These are phyloP conservation scores for Ascochyta fabae DNA, from an alignment of 2,329 filamentous ascomycete genomes.

Conservation along the genomic window DNA sequence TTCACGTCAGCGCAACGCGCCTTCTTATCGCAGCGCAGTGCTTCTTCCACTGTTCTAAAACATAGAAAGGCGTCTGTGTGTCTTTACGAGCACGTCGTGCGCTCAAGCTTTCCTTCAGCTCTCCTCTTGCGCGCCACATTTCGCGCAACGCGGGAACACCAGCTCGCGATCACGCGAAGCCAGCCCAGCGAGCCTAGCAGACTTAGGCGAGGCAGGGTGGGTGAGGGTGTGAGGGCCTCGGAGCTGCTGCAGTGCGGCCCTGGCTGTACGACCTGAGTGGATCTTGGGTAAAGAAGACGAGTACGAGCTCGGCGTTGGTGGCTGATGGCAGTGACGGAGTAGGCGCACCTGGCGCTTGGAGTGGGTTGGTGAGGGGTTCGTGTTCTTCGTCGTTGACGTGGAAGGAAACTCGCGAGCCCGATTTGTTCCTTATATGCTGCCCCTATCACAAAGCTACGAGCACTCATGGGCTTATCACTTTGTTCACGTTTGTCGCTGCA, in stretches of 20 bases:
- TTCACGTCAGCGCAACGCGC: slow-evolving; percentile 2
- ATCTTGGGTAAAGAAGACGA: neutral
- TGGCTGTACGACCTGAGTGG: neutral
- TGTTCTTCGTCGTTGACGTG: neutral
- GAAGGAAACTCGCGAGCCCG: too few relatives aligned
- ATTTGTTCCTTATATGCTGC: too few relatives aligned
- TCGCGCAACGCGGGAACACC: slow-evolving; percentile 14
- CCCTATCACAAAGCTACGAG: too few relatives aligned
- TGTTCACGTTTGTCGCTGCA: neutral
- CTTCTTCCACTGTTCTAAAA: neutral
- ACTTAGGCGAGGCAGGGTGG: neutral
- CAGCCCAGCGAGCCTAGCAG: neutral
- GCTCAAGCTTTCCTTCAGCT: slow-evolving; percentile 15
- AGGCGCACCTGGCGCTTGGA: slow-evolving; percentile 4
- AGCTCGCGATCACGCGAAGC: neutral
- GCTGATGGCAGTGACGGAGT: neutral
- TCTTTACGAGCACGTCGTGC: slow-evolving; percentile 1
- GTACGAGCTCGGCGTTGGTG: slow-evolving; percentile 7
- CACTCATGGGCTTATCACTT: neutral
- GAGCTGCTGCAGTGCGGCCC: neutral
- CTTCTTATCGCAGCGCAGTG: neutral
- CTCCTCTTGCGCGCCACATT: slow-evolving; percentile 1
- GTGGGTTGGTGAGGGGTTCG: neutral
- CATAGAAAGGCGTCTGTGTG: neutral
- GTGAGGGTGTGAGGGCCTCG: slow-evolving; percentile 7